These are phyloP conservation scores for Aspergillus wentii DNA, from an alignment of 495 filamentous ascomycete genomes.

Conservation along the genomic window DNA sequence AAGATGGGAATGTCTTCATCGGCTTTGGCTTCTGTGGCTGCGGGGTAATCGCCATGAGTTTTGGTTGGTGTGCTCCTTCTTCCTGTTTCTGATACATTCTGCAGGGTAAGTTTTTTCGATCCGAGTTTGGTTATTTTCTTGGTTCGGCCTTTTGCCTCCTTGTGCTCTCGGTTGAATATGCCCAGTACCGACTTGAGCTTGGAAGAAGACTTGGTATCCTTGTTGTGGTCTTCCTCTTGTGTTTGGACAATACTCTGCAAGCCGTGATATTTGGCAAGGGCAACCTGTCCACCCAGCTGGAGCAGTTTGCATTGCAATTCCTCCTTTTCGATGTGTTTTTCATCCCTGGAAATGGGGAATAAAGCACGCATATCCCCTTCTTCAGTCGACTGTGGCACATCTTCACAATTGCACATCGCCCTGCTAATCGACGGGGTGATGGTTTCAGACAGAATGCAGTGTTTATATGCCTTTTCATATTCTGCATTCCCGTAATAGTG, in stretches of 20 bases:
- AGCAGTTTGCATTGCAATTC: constrained; percentile 14
- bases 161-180: background rate
- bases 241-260: constrained; percentile 2
- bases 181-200: background rate
- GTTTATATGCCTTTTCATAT: constrained; percentile 26
- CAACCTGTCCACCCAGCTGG: constrained; percentile 11
- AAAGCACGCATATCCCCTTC: constrained; percentile 7
- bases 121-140: constrained; percentile 3
- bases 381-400: constrained; percentile 11
- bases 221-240: background rate
- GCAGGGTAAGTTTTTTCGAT: constrained; percentile 2
- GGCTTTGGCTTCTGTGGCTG: constrained; percentile 6
- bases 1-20: constrained; percentile 29
- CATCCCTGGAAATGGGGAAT: constrained; percentile 15
- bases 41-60: too few relatives aligned
- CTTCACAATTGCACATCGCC: constrained; percentile 19
- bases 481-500: constrained; percentile 7
- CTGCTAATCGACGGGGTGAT: constrained; percentile 13
- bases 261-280: constrained; percentile 18
- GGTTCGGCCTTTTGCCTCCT: background rate
- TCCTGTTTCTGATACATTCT: background rate
- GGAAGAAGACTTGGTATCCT: background rate
- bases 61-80: too few relatives aligned
- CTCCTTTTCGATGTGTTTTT: constrained; percentile 6
- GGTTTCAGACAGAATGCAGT: constrained; percentile 15